Percentiles rank a stretch among this genome's conserved stretches.
phyloP scores from a whole-genome alignment of 2,329 filamentous ascomycete species.

The Decorospora gaudefroyi region DNA sequence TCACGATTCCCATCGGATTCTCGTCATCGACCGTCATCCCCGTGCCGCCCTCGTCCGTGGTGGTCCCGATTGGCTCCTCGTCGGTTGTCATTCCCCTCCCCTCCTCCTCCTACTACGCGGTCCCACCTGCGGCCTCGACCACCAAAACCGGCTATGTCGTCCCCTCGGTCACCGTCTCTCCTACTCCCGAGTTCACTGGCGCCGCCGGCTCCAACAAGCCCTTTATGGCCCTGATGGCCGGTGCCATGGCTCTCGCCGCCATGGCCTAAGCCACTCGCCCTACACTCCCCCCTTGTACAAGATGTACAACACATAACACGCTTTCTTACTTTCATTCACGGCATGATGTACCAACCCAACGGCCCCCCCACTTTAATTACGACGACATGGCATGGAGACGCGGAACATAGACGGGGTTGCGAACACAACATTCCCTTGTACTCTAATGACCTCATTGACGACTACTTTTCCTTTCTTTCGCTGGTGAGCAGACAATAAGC shows the following conservation, averaged over 20 bases:
- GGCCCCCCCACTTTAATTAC: slow-evolving; percentile 1
- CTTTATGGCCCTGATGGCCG: slow-evolving; percentile 30
- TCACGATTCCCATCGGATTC: too few species aligned
- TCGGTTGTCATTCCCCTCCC: too few species aligned
- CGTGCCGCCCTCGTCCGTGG: too few species aligned
- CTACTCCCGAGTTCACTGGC: slow-evolving; percentile 30
- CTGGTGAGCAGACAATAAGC: too few species aligned
- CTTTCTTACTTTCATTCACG: slow-evolving; percentile 3
- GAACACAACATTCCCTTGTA: too few species aligned
- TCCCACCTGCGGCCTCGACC: slow-evolving; percentile 6
- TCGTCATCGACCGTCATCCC: too few species aligned
- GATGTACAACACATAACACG: background rate
- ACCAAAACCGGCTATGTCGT: slow-evolving; percentile 10
- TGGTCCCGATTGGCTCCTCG: too few species aligned
- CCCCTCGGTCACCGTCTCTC: slow-evolving; percentile 14
- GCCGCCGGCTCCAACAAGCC: slow-evolving; percentile 33
- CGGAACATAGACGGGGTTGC: background rate
- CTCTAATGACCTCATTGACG: too few species aligned
- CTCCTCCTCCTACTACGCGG: background rate
- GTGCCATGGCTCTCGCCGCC: slow-evolving; percentile 28
- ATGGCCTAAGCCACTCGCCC: slow-evolving; percentile 19
- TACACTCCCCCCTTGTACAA: background rate
- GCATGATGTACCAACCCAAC: slow-evolving; percentile 6
- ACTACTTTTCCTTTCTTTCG: too few species aligned
- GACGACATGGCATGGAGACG: background rate